These are phyloP conservation scores for Termitomyces sp. DNA, from an alignment of 768 basidiomycete species.

Conservation along the genomic window DNA sequence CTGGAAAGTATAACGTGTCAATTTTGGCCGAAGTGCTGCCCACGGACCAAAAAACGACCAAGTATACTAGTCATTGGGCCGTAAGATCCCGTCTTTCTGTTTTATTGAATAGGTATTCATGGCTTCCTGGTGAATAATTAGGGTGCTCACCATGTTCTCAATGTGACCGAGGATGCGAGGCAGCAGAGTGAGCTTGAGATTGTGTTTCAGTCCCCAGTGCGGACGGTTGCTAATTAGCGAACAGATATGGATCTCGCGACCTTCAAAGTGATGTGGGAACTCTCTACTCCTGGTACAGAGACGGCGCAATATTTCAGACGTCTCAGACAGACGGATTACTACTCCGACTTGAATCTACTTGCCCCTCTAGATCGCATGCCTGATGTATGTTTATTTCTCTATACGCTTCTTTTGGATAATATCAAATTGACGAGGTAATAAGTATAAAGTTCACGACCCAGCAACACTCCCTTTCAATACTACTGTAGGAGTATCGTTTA, in stretches of 20 bases:
- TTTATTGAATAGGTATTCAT: not conserved
- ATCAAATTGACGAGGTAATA: not conserved
- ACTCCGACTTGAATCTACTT: constrained; percentile 33
- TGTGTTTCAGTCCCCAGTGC: not conserved
- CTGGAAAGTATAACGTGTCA: constrained; percentile 57
- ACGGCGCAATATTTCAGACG: constrained; percentile 65
- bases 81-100: constrained; percentile 34
- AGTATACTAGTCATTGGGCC: constrained; percentile 82
- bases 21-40: constrained; percentile 72
- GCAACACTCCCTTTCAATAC: constrained; percentile 30
- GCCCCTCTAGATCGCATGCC: constrained; percentile 52
- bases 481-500: constrained; percentile 51
- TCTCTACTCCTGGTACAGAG: constrained; percentile 56
- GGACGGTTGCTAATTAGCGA: not conserved
- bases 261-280: constrained; percentile 70
- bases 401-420: not conserved
- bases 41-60: constrained; percentile 66
- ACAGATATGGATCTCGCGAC: constrained; percentile 69
- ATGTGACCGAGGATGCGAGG: constrained; percentile 44
- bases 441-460: constrained; percentile 32
- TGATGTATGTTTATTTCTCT: constrained; percentile 31
- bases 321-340: constrained; percentile 60
- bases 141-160: constrained; percentile 81
- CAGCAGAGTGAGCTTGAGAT: constrained; percentile 44
- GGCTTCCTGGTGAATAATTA: constrained; percentile 21